Evolutionary conservation across 768 basidiomycete species (phyloP).

Genomic region (Tremella mesenterica): DNA sequence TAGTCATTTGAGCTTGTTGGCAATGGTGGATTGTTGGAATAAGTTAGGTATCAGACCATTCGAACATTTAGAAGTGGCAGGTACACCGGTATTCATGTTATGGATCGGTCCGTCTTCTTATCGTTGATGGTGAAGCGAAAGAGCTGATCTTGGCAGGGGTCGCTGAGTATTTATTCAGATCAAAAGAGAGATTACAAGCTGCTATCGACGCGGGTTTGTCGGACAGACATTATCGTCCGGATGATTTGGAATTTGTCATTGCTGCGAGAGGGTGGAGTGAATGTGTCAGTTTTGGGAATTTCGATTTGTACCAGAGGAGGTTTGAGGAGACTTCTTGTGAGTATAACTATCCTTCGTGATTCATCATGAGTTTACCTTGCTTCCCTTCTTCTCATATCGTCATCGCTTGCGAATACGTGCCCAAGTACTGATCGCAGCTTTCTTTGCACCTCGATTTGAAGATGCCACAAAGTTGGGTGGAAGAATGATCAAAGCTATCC

Average conservation of each 20-base stretch:
- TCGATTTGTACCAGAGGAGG: slow-evolving; percentile 72
- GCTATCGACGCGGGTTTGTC: slow-evolving; percentile 67
- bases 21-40: slow-evolving; percentile 99
- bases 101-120: slow-evolving; percentile 58
- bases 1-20: slow-evolving; percentile 84
- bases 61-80: slow-evolving; percentile 81
- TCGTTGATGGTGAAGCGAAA: not conserved
- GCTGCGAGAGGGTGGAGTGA: slow-evolving; percentile 94
- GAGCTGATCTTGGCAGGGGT: slow-evolving; percentile 50
- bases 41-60: slow-evolving; percentile 77
- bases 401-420: not conserved
- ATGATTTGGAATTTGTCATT: slow-evolving; percentile 89
- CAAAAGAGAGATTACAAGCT: slow-evolving; percentile 53
- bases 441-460: slow-evolving; percentile 80
- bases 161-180: slow-evolving; percentile 86
- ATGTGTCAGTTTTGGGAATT: slow-evolving; percentile 82
- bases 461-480: slow-evolving; percentile 72
- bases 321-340: slow-evolving; percentile 61
- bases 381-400: not conserved
- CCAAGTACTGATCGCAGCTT: slow-evolving; percentile 45
- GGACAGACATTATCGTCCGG: slow-evolving; percentile 69
- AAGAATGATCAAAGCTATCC: slow-evolving; percentile 80
- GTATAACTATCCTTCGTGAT: slow-evolving; percentile 6
- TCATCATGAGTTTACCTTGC: not conserved
- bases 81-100: slow-evolving; percentile 89